Base-by-base conservation (phyloP, 148 eudicot genomes). In the Persicaria tinctoria region DNA sequence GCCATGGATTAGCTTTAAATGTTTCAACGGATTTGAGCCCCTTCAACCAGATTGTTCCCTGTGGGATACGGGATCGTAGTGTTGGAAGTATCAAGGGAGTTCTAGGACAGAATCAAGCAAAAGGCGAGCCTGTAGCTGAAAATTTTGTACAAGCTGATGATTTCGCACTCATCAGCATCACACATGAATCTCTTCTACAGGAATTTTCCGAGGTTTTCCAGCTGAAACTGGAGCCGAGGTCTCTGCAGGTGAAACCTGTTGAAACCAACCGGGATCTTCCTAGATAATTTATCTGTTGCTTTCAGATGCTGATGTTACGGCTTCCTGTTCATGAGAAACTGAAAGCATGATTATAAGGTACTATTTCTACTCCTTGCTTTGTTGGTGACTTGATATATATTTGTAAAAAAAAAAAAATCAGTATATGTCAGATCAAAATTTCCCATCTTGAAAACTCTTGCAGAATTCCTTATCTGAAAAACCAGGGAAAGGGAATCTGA, bases 1-100 rank as follows among this genome's bases (percentile, higher is more conserved):
- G 85, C 85, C 99, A 96, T 72, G 99, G 97, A 45, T 80, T 96
- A 79, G 96, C 99, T 46, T 78, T 96, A 77, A 96, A 96, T 83
- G 94, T 96, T 74, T 88, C 91, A 63, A 77, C 86, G 10, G 97
- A 96, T 82, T 78, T 96, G 51, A 73, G 83, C 68, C 97, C 97
- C 46, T 96, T 90, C 73, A 75, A 87, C 44, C 79, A 74, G 44
- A 95, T 95, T 76, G 86, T 95, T 78, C 99, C 97, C 38, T 92
- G 99, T 82, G 99, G 99, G 44, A 89, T 96, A 75, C 79, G 79
- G 6, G 88, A 85, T 77, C 88, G 91, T 27, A 70, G 84, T 74
- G 99, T 96, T 76, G 97, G 97, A 79, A 96, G 93, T 86, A 83
- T 96, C 51, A 86, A 89, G 75, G 86, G 78, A 18, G 63, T 92